Percentiles rank a stretch among this genome's conserved stretches.
Conservation (phyloP, 2,329 filamentous ascomycete genomes). For the Thelonectria blattea region DNA sequence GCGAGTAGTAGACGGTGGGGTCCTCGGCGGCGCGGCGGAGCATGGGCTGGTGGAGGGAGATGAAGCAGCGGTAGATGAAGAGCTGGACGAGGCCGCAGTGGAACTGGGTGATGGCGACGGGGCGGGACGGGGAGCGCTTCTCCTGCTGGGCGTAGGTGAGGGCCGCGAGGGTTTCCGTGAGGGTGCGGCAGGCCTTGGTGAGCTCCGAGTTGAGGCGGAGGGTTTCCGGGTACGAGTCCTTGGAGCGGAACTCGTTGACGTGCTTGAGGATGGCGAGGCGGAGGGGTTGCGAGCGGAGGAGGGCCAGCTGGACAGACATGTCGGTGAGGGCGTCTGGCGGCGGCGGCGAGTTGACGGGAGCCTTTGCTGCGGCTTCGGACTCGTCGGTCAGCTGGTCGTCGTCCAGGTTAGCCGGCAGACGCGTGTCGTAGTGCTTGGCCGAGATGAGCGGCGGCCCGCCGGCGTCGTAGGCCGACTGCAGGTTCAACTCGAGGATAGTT, state of each 20-base stretch:
- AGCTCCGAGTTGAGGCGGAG: constrained; percentile 54
- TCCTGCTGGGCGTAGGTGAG: constrained; percentile 43
- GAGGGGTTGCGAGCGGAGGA: constrained; percentile 50
- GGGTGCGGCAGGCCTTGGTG: constrained; percentile 44
- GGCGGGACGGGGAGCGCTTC: constrained; percentile 5
- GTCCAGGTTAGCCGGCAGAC: constrained; percentile 56
- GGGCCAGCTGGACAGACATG: constrained; percentile 56
- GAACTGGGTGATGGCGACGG: constrained; percentile 45
- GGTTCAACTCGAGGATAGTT: constrained; percentile 60
- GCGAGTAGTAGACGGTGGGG: constrained; percentile 59
- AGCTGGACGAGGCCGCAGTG: constrained; percentile 52
- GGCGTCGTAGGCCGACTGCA: constrained; percentile 57
- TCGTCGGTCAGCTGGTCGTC: constrained; percentile 56
- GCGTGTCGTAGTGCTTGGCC: constrained; percentile 56
- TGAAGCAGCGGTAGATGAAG: constrained; percentile 53
- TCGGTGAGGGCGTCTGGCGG: constrained; percentile 44
- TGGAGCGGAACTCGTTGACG: constrained; percentile 53
- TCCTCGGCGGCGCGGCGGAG: constrained; percentile 51
- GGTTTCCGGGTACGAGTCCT: constrained; percentile 54
- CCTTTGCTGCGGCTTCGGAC: constrained; percentile 33
- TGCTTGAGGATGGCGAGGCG: constrained; percentile 53
- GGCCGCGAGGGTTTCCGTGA: constrained; percentile 43
- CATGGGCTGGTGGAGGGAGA: constrained; percentile 61
- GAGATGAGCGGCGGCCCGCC: constrained; percentile 58
- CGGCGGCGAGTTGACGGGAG: constrained; percentile 8